Conservation (phyloP, 2,329 filamentous ascomycete genomes). For the Colletotrichum navitas region DNA sequence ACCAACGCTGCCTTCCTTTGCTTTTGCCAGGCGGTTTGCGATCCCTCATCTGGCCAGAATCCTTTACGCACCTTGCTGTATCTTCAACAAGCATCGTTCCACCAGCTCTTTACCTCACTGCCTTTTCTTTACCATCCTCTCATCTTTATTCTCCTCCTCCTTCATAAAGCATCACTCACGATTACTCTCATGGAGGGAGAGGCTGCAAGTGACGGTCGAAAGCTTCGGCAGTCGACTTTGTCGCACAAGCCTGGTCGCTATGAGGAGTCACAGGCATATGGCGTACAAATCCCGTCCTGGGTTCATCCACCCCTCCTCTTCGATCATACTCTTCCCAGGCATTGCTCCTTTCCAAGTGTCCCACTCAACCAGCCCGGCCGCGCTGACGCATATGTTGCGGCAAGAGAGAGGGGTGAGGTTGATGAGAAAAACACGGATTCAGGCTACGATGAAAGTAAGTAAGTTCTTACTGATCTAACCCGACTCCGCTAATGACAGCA, state of each 20-base stretch:
- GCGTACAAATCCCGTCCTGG: conserved; percentile 20
- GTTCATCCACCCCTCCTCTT: conserved; percentile 45
- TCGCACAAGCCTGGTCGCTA: conserved; percentile 45
- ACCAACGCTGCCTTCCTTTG: not conserved
- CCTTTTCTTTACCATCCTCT: not conserved
- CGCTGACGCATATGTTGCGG: conserved; percentile 25
- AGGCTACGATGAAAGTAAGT: not conserved
- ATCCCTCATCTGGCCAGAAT: not conserved
- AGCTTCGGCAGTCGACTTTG: conserved; percentile 25
- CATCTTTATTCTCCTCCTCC: not conserved
- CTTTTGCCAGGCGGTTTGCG: not conserved
- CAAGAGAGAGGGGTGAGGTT: conserved; percentile 1
- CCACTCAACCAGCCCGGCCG: conserved; percentile 44
- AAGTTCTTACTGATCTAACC: no score
- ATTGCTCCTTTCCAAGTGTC: conserved; percentile 46
- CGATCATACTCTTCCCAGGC: conserved; percentile 45
- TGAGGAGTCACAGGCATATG: conserved; percentile 39
- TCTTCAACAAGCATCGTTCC: not conserved
- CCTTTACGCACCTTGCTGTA: not conserved
- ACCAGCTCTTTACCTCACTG: not conserved
- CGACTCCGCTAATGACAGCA: not conserved
- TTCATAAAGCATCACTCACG: not conserved
- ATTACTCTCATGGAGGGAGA: conserved; percentile 16
- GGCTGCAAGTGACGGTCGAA: not conserved
- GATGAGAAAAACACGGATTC: not conserved